phyloP scores from a whole-genome alignment of 164 flowering plant species.

The Taxillus chinensis region DNA sequence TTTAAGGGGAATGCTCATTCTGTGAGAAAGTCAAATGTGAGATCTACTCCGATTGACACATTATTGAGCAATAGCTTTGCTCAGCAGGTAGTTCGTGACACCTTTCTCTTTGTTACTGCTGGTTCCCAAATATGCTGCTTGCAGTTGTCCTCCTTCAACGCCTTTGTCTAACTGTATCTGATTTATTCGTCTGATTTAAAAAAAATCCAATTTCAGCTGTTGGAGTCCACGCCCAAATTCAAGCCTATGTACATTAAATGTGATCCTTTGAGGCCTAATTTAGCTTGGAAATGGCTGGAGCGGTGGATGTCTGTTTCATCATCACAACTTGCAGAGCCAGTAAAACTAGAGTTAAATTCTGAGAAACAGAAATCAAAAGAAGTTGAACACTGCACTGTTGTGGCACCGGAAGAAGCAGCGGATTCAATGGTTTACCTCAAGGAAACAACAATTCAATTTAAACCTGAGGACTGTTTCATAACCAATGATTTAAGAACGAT shows the following conservation, averaged over 20 bases:
- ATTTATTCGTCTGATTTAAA: background rate
- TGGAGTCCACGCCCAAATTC: conserved; percentile 56
- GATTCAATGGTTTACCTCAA: conserved; percentile 14
- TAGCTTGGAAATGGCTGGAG: conserved; percentile 93
- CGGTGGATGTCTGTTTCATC: conserved; percentile 83
- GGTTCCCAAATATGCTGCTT: background rate
- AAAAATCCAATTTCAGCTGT: conserved; percentile 30
- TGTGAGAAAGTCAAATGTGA: conserved; percentile 18
- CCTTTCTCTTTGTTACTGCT: conserved; percentile 3
- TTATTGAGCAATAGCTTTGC: conserved; percentile 65
- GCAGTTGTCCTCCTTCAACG: background rate
- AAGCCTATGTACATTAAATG: conserved; percentile 60
- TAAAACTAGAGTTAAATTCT: conserved; percentile 13
- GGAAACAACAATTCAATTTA: conserved; percentile 16
- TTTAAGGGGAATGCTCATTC: conserved; percentile 34
- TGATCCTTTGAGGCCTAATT: conserved; percentile 49
- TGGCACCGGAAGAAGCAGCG: conserved; percentile 18
- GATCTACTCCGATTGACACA: conserved; percentile 39
- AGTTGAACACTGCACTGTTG: conserved; percentile 7
- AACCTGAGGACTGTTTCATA: conserved; percentile 36
- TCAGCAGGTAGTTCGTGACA: conserved; percentile 49
- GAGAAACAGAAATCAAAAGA: conserved; percentile 19
- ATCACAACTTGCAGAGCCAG: conserved; percentile 16
- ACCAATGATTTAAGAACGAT: conserved; percentile 27
- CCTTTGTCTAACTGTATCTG: conserved; percentile 2